Base-by-base conservation (phyloP, 176 grass and related monocot species). In the Hyparrhenia diplandra region DNA sequence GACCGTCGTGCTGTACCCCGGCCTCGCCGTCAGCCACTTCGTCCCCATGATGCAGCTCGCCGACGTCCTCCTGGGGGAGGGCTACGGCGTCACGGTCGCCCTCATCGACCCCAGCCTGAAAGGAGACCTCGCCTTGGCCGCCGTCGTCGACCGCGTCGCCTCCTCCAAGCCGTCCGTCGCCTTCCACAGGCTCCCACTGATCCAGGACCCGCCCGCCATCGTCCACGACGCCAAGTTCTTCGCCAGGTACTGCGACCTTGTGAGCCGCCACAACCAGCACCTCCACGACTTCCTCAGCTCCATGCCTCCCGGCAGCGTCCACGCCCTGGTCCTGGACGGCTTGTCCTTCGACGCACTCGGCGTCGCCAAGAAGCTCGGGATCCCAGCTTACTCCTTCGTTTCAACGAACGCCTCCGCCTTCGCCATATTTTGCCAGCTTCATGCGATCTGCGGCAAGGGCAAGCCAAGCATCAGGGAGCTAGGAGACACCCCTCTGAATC, bases 1-100 rank as follows among this genome's bases (percentile, higher is more conserved):
- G 34, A 67, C 64, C 17, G 37, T 90, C 14, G 88, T 87, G n/a
- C 79, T 90, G 1, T 87, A 85, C 75, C 76, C 85, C 0, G 34
- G 14, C 18, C 54, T 77, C 37, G 43, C 11, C 13, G 49, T 81
- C 5, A 71, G 89, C 75, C 89, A 91, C 58, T 12, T 67, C 64
- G 34, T 39, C 34, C 64, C 64, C 8, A 67, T 67, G 64, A 39
- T 37, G 64, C 46, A 88, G 85, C 77, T 91, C 70, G 85, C 82
- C 42, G 80, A 85, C 45, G 36, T 79, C 45, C 80, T 87, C 35
- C 4, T 57, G 8, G 41, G 46, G 27, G 79, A 81, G 1, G 80
- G 75, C 28, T 71, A 76, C 62, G 75, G n/a, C n/a, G n/a, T n/a
- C n/a, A n/a, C n/a, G n/a, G n/a, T n/a, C n/a, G n/a, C n/a, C n/a